Evolutionary conservation across 805 yeast species (phyloP), one percentile per base, ranked within the genome.

Genomic region (Isabelozyma pseudorhagii): DNA sequence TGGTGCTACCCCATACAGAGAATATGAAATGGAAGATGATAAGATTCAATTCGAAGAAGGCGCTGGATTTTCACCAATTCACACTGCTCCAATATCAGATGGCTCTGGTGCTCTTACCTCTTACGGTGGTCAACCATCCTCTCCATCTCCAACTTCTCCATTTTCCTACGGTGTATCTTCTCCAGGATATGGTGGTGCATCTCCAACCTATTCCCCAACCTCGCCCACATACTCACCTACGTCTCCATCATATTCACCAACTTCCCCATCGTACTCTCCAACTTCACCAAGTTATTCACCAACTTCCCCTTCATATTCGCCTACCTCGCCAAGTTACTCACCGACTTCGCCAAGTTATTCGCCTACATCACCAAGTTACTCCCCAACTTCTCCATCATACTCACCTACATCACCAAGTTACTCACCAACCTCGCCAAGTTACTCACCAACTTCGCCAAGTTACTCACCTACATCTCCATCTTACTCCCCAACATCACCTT

Each of bases 1-100:
- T 55, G 87, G 93, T 49, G 93, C 94, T 40, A 91, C 99, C 45
- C 97, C 97, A 44, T 92, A 92, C 70, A 89, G 87, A 62, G 79
- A 75, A 34, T 88, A 81, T 51, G 80, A 83, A 48, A 70, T 71
- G 75, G 76, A 72, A 53, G 87, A 84, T 61, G 82, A 85, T 52
- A 84, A 84, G 62, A 73, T 78, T 54, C 78, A 79, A 54, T 77
- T 70, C 50, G 85, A 82, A 54, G 92, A 85, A 58, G 90, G 87
- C 55, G 83, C 86, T 36, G 89, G 89, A 60, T 94, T 94, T 78
- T 94, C 99, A 45, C 99, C 99, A 49, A 78, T 94, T 66, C 94
- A 91, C 53, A 83, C 97, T 31, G 96, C 97, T 57, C 80, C 85
- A 47, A 80, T 81, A 42, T 91, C 87, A 50, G 90, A 84, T 50